Evolutionary conservation across 768 basidiomycete species (phyloP).

Genomic region (Mycena vitilis): DNA sequence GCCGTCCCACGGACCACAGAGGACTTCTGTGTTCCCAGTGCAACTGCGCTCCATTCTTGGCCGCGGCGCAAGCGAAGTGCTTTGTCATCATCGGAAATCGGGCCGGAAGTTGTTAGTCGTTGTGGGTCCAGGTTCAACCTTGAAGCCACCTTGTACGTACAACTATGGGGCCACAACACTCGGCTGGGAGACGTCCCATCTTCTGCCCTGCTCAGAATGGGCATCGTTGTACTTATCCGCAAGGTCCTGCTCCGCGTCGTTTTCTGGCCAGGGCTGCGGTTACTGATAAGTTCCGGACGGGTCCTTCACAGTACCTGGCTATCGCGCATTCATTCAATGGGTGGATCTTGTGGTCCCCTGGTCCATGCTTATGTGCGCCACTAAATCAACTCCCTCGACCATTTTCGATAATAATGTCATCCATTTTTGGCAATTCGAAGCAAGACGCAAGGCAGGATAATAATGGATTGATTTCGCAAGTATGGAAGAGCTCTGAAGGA

Average conservation of each 20-base stretch:
- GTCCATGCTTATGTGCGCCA: neutral
- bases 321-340: neutral
- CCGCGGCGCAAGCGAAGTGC: no score
- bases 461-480: neutral
- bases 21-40: no score
- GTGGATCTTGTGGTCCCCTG: neutral
- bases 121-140: neutral
- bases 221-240: neutral
- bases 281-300: no score
- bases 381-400: conserved; percentile 7
- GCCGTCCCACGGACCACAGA: no score
- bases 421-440: neutral
- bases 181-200: no score
- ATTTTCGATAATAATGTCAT: neutral
- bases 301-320: no score
- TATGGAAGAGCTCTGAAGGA: neutral
- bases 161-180: no score
- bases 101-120: neutral
- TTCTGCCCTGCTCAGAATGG: neutral
- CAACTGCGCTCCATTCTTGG: no score
- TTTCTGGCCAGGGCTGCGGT: no score
- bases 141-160: neutral
- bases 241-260: neutral
- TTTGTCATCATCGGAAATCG: neutral
- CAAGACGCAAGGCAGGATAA: neutral